phyloP scores from a whole-genome alignment of 768 basidiomycete genomes.

The Lyophyllum semitale region DNA sequence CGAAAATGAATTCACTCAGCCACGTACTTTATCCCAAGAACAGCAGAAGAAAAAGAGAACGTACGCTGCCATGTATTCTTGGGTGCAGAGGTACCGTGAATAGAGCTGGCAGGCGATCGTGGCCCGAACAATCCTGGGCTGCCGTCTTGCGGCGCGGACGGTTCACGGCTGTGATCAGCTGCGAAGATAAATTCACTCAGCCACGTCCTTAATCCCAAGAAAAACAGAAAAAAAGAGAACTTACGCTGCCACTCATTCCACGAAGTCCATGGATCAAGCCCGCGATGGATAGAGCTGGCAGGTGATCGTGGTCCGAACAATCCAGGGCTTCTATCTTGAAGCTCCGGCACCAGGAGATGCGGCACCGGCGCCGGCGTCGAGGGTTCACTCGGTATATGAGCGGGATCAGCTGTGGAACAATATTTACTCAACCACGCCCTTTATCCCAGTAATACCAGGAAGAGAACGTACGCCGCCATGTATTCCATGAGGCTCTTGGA shows the following conservation, averaged over 20 bases:
- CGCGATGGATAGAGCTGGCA: constrained; percentile 28
- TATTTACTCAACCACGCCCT: neutral
- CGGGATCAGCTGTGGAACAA: constrained; percentile 54
- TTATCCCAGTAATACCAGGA: neutral
- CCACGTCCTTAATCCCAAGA: neutral
- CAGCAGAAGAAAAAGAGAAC: constrained; percentile 32
- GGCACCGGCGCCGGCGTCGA: constrained; percentile 48
- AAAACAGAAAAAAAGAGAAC: constrained; percentile 32
- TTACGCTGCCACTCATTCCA: constrained; percentile 73
- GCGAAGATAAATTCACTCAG: neutral
- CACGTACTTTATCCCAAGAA: neutral
- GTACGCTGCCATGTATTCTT: too few relatives aligned
- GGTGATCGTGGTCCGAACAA: constrained; percentile 80
- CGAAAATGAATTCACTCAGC: too few relatives aligned
- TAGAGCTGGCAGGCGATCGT: constrained; percentile 55
- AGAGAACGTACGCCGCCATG: constrained; percentile 63
- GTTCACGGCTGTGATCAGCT: constrained; percentile 61
- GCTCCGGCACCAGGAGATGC: constrained; percentile 60
- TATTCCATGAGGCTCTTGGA: constrained; percentile 59
- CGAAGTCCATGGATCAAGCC: constrained; percentile 51
- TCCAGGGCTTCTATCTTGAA: constrained; percentile 51
- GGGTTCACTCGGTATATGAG: constrained; percentile 58
- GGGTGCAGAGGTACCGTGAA: too few relatives aligned
- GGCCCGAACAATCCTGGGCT: constrained; percentile 81
- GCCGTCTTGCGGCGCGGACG: constrained; percentile 46